These are phyloP conservation scores for Penicillium fuscoglaucum DNA, from an alignment of 2,329 filamentous ascomycete species.

Conservation along the genomic window DNA sequence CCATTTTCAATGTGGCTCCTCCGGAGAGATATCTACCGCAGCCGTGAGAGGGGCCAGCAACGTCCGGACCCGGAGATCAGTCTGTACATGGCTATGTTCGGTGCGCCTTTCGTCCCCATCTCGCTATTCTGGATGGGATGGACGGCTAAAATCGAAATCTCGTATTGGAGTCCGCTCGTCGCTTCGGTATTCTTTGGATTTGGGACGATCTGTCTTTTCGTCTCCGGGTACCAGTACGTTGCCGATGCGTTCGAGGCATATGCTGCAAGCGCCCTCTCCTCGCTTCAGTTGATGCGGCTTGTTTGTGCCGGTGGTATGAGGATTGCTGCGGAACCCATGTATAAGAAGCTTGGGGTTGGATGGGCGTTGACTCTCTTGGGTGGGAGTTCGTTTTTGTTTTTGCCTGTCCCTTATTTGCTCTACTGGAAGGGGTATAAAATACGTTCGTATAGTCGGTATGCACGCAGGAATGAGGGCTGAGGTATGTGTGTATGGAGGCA, in stretches of 20 bases:
- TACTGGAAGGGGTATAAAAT: constrained; percentile 28
- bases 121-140: constrained; percentile 61
- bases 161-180: constrained; percentile 51
- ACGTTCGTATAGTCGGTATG: constrained; percentile 18
- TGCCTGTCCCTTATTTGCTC: constrained; percentile 49
- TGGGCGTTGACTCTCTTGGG: constrained; percentile 46
- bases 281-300: constrained; percentile 45
- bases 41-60: constrained; percentile 40
- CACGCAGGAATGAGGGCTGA: constrained; percentile 1
- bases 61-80: constrained; percentile 54
- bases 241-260: constrained; percentile 58
- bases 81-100: constrained; percentile 55
- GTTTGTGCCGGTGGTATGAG: constrained; percentile 39
- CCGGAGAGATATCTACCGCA: constrained; percentile 45
- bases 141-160: constrained; percentile 49
- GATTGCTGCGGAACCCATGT: constrained; percentile 38
- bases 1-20: constrained; percentile 50
- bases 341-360: constrained; percentile 40
- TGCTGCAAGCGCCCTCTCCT: constrained; percentile 49
- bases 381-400: constrained; percentile 36
- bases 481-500: not conserved
- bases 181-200: constrained; percentile 55
- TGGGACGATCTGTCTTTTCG: constrained; percentile 51
- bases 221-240: constrained; percentile 56
- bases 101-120: constrained; percentile 52